phyloP scores from a whole-genome alignment of 768 basidiomycete genomes.

The Boletus sp. region DNA sequence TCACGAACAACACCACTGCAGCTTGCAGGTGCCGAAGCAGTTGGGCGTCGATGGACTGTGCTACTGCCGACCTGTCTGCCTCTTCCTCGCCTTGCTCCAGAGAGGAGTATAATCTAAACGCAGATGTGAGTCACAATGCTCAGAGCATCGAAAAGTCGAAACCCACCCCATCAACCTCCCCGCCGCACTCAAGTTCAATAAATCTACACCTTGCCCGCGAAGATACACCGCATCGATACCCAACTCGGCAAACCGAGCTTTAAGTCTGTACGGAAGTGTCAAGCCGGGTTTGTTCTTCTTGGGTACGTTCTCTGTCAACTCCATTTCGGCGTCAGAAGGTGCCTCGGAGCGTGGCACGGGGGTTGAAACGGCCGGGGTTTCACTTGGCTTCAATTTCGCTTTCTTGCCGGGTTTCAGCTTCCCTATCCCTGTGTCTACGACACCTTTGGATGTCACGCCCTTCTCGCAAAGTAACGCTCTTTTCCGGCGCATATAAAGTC shows the following conservation, averaged over 20 bases:
- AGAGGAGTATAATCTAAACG: constrained; percentile 29
- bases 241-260: constrained; percentile 38
- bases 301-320: constrained; percentile 5
- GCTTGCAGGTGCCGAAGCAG: constrained; percentile 46
- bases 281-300: constrained; percentile 34
- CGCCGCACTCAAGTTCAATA: constrained; percentile 39
- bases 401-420: constrained; percentile 42
- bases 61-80: constrained; percentile 20
- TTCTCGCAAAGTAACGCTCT: constrained; percentile 50
- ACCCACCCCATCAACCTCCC: constrained; percentile 43
- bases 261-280: constrained; percentile 47
- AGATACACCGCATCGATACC: constrained; percentile 48
- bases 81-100: constrained; percentile 24
- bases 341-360: constrained; percentile 6
- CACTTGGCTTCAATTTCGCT: constrained; percentile 2
- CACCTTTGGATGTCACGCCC: constrained; percentile 5
- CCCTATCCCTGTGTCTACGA: constrained; percentile 3
- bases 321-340: constrained; percentile 9
- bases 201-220: constrained; percentile 39
- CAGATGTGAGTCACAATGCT: not conserved
- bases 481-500: constrained; percentile 71
- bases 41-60: constrained; percentile 46
- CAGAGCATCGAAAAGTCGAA: constrained; percentile 19
- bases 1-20: constrained; percentile 50
- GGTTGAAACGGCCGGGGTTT: constrained; percentile 6